Evolutionary conservation across 495 filamentous ascomycete species (phyloP), one percentile per base, ranked within the genome.

Genomic region (Daldinia loculata): DNA sequence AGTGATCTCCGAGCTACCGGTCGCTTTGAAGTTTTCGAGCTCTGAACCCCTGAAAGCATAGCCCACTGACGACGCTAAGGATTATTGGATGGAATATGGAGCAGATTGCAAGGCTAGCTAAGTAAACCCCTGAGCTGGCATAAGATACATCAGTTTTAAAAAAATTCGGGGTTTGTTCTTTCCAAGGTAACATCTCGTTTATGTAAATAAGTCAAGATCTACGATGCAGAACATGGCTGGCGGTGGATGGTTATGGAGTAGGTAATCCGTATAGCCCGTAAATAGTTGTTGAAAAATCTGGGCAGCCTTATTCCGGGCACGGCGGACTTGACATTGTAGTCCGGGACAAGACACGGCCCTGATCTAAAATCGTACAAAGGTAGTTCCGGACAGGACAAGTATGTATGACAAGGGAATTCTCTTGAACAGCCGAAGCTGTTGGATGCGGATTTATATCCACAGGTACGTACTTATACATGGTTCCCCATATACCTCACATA

Each of bases 1-100:
- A 70, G 43, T 69, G 67, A 74, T 74, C 71, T 74, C 71, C 63
- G 71, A 63, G 58, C 59, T 74, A 43, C 63, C 63, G 71, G 67
- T 55, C 36, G 53, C 38, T 70, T 58, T 63, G 57, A 56, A 30
- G 24, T 19, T 38, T 66, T 66, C 45, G 45, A 61, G 43, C 56
- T 55, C 29, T 56, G 12, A 63, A 58, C 66, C 70, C 70, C 61
- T 66, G 70, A 59, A 66, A 56, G 52, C 32, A 36, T 57, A 61
- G 52, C 27, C 65, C 61, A 60, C 51, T 39, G 57, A 41, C 57
- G 57, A 51, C 57, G 56, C 39, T 50, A 52, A 41, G 60, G 58
- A 60, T 64, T 67, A 67, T 72, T 67, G 63, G 63, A 72, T 53
- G n/a, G 27, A 56, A 56, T 68, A 64, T 69, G 43, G 19, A 19